A percentile compares a stretch with the other conserved stretches of the same genome.
phyloP scores from a whole-genome alignment of 1,284 basidiomycete species.

The Apiotrichum laibachii region DNA sequence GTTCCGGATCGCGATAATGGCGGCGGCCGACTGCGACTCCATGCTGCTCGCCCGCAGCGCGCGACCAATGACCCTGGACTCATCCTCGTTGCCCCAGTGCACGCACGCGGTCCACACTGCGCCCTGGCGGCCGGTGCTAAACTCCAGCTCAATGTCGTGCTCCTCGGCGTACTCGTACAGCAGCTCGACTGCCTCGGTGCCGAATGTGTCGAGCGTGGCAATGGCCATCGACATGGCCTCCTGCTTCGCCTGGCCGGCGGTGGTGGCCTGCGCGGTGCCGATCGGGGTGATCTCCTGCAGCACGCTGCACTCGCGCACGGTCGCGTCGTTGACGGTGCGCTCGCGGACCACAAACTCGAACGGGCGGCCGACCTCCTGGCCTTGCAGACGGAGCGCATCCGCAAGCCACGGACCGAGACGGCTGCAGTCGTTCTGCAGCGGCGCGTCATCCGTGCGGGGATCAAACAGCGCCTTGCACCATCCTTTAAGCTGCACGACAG shows the following conservation, averaged over 20 bases:
- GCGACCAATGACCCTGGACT: not conserved
- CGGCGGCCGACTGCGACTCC: not conserved
- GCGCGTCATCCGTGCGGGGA: not conserved
- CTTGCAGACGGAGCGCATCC: not conserved
- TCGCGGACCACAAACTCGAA: not conserved
- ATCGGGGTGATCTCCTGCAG: not conserved
- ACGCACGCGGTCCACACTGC: not conserved
- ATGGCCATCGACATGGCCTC: not conserved
- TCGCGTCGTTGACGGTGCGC: not conserved
- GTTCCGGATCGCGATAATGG: not conserved
- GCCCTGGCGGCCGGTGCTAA: not conserved
- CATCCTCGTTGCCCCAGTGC: constrained; percentile 3
- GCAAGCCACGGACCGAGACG: not conserved
- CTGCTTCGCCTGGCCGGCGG: not conserved
- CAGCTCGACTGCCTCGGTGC: not conserved
- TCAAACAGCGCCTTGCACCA: not conserved
- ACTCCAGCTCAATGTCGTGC: not conserved
- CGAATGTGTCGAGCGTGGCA: not conserved
- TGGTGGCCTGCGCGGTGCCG: not conserved
- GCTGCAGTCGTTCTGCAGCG: not conserved
- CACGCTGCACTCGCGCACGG: not conserved
- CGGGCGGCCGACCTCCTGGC: not conserved
- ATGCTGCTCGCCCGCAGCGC: not conserved
- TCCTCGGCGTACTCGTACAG: constrained; percentile 1
- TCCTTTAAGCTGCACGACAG: not conserved